These are phyloP conservation scores for Hericium erinaceus DNA, from an alignment of 768 basidiomycete species.

Conservation along the genomic window DNA sequence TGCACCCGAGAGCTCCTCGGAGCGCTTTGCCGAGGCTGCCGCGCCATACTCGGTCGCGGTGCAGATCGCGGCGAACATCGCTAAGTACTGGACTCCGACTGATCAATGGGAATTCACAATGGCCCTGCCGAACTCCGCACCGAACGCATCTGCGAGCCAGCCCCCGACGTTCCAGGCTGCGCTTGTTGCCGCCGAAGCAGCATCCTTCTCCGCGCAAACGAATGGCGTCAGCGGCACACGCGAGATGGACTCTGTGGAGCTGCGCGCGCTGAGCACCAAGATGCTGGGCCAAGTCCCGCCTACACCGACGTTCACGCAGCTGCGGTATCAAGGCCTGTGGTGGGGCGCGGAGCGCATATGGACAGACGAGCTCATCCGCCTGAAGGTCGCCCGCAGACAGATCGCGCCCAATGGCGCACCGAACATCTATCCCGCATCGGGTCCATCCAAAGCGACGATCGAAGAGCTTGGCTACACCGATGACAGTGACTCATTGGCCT, in stretches of 20 bases:
- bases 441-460: conserved; percentile 29
- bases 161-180: background rate
- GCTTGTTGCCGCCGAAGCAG: background rate
- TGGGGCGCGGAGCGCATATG: conserved; percentile 87
- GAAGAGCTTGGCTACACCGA: conserved; percentile 9
- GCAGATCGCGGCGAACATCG: conserved; percentile 57
- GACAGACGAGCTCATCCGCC: conserved; percentile 74
- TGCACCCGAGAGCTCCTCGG: background rate
- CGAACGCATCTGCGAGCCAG: background rate
- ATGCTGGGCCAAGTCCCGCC: conserved; percentile 8
- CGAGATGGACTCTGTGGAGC: conserved; percentile 14
- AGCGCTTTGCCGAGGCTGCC: conserved; percentile 41
- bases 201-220: background rate
- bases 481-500: conserved; percentile 3
- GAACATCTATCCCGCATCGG: conserved; percentile 52
- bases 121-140: conserved; percentile 22
- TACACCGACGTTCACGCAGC: conserved; percentile 35
- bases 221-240: conserved; percentile 8
- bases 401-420: conserved; percentile 59
- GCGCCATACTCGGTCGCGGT: conserved; percentile 63
- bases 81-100: conserved; percentile 60
- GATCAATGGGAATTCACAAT: conserved; percentile 64
- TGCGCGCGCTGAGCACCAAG: conserved; percentile 18
- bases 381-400: conserved; percentile 59
- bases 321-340: conserved; percentile 74